These are phyloP conservation scores for Athelia sp. DNA, from an alignment of 1,284 basidiomycete genomes.

Conservation along the genomic window DNA sequence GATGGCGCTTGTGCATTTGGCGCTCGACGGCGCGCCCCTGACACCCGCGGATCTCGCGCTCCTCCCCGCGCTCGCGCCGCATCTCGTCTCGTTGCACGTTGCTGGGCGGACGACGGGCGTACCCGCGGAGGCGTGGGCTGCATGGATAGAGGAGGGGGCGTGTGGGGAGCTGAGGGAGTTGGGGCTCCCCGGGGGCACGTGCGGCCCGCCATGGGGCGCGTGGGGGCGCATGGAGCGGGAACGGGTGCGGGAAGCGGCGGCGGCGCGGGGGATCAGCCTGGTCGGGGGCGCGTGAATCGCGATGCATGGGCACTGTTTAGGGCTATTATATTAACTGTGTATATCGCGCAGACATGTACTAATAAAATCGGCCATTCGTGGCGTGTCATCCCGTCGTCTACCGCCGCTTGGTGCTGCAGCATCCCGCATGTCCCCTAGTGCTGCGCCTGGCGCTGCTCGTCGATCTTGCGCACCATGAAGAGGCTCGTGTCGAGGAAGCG, in stretches of 20 bases:
- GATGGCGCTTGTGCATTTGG: conserved; percentile 24
- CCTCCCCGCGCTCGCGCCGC: conserved; percentile 30
- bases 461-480: conserved; percentile 81
- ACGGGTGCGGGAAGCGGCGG: too few species aligned
- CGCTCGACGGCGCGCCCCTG: conserved; percentile 34
- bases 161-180: conserved; percentile 30
- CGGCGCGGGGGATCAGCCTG: too few species aligned
- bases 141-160: conserved; percentile 30
- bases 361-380: too few species aligned
- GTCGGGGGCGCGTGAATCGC: too few species aligned
- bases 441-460: conserved; percentile 45
- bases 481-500: conserved; percentile 92
- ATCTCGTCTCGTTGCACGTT: conserved; percentile 35
- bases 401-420: too few species aligned
- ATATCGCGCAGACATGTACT: too few species aligned
- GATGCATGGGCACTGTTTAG: not conserved
- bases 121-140: conserved; percentile 32
- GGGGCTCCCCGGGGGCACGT: conserved; percentile 31
- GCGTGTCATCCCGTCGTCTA: too few species aligned
- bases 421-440: too few species aligned
- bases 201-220: conserved; percentile 36
- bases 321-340: too few species aligned
- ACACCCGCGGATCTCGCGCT: conserved; percentile 28
- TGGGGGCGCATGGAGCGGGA: too few species aligned
- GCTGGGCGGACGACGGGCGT: conserved; percentile 32